These are phyloP conservation scores for Hypholoma sublateritium DNA, from an alignment of 768 basidiomycete genomes.

Conservation along the genomic window DNA sequence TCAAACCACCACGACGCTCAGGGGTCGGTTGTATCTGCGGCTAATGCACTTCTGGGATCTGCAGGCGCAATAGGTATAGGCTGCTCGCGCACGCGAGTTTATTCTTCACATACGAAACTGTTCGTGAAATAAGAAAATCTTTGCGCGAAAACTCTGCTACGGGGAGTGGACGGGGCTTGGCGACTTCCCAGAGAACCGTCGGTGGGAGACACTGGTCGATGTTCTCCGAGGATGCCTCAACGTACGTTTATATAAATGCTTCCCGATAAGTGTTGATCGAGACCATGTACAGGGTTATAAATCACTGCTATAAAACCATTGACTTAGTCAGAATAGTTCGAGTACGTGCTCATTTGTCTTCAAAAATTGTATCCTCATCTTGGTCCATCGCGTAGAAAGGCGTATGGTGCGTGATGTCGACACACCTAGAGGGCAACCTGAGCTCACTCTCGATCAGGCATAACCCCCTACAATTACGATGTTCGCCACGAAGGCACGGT, in stretches of 20 bases:
- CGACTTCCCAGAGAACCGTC: conserved; percentile 63
- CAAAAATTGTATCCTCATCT: conserved; percentile 76
- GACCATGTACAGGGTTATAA: too few relatives aligned
- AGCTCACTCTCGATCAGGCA: conserved; percentile 32
- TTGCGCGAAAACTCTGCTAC: conserved; percentile 47
- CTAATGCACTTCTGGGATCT: conserved; percentile 72
- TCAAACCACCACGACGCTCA: conserved; percentile 78
- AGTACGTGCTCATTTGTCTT: conserved; percentile 51
- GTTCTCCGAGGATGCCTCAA: conserved; percentile 77
- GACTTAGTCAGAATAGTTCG: conserved; percentile 68
- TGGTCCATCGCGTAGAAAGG: conserved; percentile 70
- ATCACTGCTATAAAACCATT: conserved; percentile 59
- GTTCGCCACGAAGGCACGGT: conserved; percentile 46
- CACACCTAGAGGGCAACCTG: too few relatives aligned
- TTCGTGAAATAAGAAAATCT: conserved; percentile 65
- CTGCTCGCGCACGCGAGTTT: too few relatives aligned
- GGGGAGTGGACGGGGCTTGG: conserved; percentile 50
- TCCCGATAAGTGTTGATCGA: conserved; percentile 21
- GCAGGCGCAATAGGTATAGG: conserved; percentile 55
- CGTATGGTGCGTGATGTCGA: conserved; percentile 45
- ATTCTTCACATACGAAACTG: conserved; percentile 55
- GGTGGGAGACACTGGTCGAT: conserved; percentile 76
- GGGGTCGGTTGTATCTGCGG: conserved; percentile 59
- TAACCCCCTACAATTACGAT: conserved; percentile 71
- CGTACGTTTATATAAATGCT: neutral